Percentiles rank a stretch among this genome's conserved stretches.
phyloP scores from a whole-genome alignment of 129 eudicot genomes.

The Solidago caesia region DNA sequence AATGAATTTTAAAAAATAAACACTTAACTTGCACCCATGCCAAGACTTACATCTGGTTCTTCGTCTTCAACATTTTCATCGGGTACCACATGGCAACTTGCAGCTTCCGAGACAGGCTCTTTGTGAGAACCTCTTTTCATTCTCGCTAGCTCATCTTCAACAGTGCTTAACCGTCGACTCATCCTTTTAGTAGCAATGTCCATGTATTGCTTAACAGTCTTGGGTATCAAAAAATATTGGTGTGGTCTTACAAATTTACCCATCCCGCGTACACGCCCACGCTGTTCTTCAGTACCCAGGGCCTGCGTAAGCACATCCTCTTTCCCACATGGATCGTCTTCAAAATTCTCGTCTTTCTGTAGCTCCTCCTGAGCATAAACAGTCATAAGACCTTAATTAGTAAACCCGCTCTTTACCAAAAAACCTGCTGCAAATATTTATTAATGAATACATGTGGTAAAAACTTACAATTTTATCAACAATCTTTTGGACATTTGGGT shows the following conservation, averaged over 20 bases:
- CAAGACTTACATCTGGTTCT: background rate
- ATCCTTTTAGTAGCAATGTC: background rate
- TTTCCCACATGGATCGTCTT: background rate
- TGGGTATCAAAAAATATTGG: background rate
- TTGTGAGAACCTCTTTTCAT: background rate
- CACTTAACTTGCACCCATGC: background rate
- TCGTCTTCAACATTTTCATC: background rate
- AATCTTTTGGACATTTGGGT: background rate
- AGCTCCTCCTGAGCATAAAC: background rate
- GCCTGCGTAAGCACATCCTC: background rate
- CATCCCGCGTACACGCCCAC: conserved; percentile 13
- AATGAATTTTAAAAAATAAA: background rate
- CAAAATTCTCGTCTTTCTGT: background rate
- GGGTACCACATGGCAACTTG: background rate
- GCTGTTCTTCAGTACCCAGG: conserved; percentile 5
- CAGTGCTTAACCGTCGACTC: background rate
- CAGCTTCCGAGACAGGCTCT: background rate
- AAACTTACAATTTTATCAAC: conserved; percentile 7
- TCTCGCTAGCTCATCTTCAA: background rate
- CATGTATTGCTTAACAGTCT: background rate
- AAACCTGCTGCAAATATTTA: too few species aligned
- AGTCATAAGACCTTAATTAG: too few species aligned
- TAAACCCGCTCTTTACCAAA: too few species aligned
- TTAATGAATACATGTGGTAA: too few species aligned
- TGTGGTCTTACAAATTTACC: conserved; percentile 2